Evolutionary conservation across 768 basidiomycete species (phyloP), one percentile per base, ranked within the genome.

Genomic region (Tricholoma hemisulphureum): DNA sequence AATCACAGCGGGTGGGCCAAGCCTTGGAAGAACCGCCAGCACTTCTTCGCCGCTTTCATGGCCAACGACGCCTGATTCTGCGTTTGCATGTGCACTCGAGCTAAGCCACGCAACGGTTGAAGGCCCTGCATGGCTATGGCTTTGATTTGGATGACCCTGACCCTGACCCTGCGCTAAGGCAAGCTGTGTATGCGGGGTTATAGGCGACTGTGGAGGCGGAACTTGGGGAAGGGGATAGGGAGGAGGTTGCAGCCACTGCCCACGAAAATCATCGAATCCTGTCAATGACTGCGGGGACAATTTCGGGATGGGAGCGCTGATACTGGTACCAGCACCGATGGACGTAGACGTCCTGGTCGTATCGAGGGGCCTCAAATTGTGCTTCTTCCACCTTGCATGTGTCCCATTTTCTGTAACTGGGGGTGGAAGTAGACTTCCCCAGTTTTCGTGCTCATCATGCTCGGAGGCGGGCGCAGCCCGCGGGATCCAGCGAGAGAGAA

Each of bases 61-160:
- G 53, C 39, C 51, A 48, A 52, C 43, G 51, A 57, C 51, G n/a
- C 20, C 49, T 53, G 57, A 60, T 60, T 26, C 45, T 26, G 24
- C 24, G 6, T 26, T 24, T 14, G 7, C 1, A 2, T 41, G 18
- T 41, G 20, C 10, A 6, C 18, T 10, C 6, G 51, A 61, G 55
- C 53, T 58, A 57, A 76, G 56, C 78, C 77, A 79, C 10, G 73
- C 74, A 48, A 79, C 73, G 34, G 72, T 70, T 1, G 76, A 71
- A n/a, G 76, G 76, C 2, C 61, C 65, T 51, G 56, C 65, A 63
- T 55, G 75, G 69, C 59, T 72, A 60, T 63, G 69, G 51, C 43
- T 45, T 24, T 16, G 24, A n/a, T n/a, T n/a, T n/a, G n/a, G n/a
- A n/a, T n/a, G n/a, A 46, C 24, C 13, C 2, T 46, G 45, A 14